phyloP scores from a whole-genome alignment of 768 basidiomycete species.

The Mycena floridula region DNA sequence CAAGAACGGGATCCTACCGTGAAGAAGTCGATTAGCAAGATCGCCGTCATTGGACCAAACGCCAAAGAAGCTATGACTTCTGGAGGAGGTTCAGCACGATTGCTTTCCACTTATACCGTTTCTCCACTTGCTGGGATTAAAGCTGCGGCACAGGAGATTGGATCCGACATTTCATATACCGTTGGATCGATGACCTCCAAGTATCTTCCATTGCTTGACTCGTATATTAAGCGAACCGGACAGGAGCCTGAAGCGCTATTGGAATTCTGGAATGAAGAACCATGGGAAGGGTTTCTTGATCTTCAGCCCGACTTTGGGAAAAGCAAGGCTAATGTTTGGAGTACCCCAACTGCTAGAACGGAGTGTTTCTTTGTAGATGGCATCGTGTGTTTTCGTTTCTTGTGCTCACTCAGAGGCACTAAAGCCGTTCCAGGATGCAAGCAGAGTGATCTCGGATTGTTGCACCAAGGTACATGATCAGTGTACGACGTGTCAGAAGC shows the following conservation, averaged over 20 bases:
- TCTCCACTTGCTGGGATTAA: slow-evolving; percentile 54
- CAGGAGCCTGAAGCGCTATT: slow-evolving; percentile 29
- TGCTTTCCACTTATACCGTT: slow-evolving; percentile 45
- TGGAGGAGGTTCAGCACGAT: slow-evolving; percentile 54
- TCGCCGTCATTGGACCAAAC: slow-evolving; percentile 63
- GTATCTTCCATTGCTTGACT: slow-evolving; percentile 45
- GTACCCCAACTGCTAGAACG: slow-evolving; percentile 27
- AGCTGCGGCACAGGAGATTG: slow-evolving; percentile 31
- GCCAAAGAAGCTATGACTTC: slow-evolving; percentile 46
- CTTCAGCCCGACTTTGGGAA: slow-evolving; percentile 19
- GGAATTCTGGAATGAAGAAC: slow-evolving; percentile 43
- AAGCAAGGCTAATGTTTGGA: slow-evolving; percentile 24
- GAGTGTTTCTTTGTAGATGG: slow-evolving; percentile 36
- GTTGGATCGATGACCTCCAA: slow-evolving; percentile 37
- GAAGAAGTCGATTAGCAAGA: slow-evolving; percentile 21
- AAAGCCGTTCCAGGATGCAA: slow-evolving; percentile 22
- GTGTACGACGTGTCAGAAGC: neutral
- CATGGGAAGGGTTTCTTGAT: slow-evolving; percentile 26
- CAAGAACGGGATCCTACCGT: slow-evolving; percentile 56
- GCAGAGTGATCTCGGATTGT: slow-evolving; percentile 34
- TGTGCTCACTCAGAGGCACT: neutral
- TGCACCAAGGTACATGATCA: slow-evolving; percentile 30
- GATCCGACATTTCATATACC: slow-evolving; percentile 42
- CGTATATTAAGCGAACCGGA: slow-evolving; percentile 31
- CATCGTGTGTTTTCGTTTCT: slow-evolving; percentile 23